Conservation (phyloP, 495 filamentous ascomycete species). For the Neurospora sp. region DNA sequence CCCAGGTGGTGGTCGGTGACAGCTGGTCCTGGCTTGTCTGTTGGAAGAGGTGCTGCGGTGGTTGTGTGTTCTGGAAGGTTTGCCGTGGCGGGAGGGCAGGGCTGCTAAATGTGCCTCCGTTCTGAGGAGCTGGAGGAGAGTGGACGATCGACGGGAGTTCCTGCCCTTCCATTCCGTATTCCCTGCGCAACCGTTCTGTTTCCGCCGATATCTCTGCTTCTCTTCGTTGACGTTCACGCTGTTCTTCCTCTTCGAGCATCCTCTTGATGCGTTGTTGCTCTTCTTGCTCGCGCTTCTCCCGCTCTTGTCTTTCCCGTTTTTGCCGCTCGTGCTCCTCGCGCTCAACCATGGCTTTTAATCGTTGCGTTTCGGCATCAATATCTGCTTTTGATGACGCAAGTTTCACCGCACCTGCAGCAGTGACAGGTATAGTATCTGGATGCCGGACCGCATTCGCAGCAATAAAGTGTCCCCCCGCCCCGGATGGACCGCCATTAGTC, state of each 20-base stretch:
- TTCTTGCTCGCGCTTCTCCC: constrained; percentile 41
- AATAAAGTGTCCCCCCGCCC: background rate
- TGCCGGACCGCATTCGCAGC: background rate
- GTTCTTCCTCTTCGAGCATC: constrained; percentile 69
- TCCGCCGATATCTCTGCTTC: constrained; percentile 73
- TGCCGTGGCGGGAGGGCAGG: constrained; percentile 3
- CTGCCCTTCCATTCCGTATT: constrained; percentile 54
- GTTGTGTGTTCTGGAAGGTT: background rate
- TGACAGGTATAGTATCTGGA: background rate
- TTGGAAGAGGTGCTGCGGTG: constrained; percentile 1
- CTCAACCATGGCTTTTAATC: constrained; percentile 46
- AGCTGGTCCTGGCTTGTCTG: constrained; percentile 7
- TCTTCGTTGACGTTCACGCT: constrained; percentile 47
- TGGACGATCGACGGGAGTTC: constrained; percentile 19
- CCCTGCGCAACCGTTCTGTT: constrained; percentile 65
- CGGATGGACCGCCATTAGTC: background rate
- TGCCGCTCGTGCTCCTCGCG: constrained; percentile 44
- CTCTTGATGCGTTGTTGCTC: constrained; percentile 63
- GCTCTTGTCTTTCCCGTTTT: constrained; percentile 21
- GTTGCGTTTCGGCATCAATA: constrained; percentile 54
- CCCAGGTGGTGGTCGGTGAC: background rate
- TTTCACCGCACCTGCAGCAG: background rate
- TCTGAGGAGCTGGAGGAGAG: constrained; percentile 16
- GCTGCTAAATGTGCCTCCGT: constrained; percentile 2
- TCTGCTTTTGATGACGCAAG: constrained; percentile 38